A percentile compares a stretch with the other conserved stretches of the same genome.
Evolutionary conservation across 2,329 filamentous ascomycete species (phyloP).

Genomic region (Trichoderma koningii): DNA sequence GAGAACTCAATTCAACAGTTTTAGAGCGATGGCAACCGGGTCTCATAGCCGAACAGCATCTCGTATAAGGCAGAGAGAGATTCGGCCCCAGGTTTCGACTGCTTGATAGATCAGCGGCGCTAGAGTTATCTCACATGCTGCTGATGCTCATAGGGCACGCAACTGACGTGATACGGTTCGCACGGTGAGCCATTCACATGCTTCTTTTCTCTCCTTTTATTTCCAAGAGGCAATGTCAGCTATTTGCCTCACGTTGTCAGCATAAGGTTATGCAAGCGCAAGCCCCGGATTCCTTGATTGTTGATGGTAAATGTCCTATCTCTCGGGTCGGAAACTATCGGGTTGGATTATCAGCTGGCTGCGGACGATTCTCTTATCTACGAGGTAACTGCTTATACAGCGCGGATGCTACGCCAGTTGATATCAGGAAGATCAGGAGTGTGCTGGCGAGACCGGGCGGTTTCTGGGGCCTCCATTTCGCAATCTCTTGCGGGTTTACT

Average conservation of each 20-base stretch:
- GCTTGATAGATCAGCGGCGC: slow-evolving; percentile 11
- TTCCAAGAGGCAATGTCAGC: background rate
- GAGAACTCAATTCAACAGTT: background rate
- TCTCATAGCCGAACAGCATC: too few species aligned
- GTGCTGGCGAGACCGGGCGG: background rate
- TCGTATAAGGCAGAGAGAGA: background rate
- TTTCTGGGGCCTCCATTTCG: background rate
- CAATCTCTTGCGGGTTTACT: background rate
- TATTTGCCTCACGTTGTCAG: background rate
- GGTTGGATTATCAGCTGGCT: slow-evolving; percentile 1
- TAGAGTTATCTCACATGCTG: slow-evolving; percentile 13
- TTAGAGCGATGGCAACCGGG: background rate
- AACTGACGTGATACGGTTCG: slow-evolving; percentile 9
- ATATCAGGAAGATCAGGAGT: background rate
- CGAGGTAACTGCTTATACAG: background rate
- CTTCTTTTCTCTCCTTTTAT: background rate
- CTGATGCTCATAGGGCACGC: slow-evolving; percentile 15
- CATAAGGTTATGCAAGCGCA: slow-evolving; percentile 15
- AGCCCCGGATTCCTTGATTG: background rate
- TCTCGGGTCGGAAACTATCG: slow-evolving; percentile 8
- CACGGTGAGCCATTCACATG: background rate
- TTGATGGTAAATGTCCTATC: background rate
- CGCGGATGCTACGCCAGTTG: background rate
- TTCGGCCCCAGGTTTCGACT: background rate
- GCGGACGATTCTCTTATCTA: background rate